Conservation (phyloP, 179 eudicot species). For the Patellifolia procumbens region DNA sequence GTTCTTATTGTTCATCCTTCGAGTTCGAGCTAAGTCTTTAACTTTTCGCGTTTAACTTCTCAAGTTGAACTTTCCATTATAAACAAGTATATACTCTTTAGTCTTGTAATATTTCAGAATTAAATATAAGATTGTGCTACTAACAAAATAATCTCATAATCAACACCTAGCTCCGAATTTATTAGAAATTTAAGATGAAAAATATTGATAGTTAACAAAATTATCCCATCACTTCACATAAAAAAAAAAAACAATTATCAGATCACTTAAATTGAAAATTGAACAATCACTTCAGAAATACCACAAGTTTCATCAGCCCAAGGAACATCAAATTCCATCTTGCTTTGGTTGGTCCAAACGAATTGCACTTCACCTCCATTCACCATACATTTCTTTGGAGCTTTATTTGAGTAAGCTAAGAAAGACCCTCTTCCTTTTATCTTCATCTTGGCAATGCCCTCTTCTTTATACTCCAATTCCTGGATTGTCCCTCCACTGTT, state of each 20-base stretch:
- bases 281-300: constrained; percentile 31
- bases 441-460: constrained; percentile 33
- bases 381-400: constrained; percentile 42
- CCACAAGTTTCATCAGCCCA: constrained; percentile 54
- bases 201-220: no score
- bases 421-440: constrained; percentile 62
- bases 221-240: no score
- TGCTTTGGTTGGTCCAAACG: constrained; percentile 38
- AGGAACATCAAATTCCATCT: constrained; percentile 36
- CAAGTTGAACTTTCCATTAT: no score
- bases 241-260: background rate
- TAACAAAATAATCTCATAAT: no score
- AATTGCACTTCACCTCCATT: constrained; percentile 43
- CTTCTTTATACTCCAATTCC: constrained; percentile 31
- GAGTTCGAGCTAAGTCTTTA: no score
- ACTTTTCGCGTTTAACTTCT: no score
- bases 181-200: no score
- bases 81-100: no score
- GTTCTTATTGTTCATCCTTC: no score
- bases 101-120: no score
- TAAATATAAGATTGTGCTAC: no score
- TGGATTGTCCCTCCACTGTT: constrained; percentile 59
- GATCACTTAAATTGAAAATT: background rate
- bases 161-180: no score
- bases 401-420: constrained; percentile 50